Base-by-base conservation (phyloP, 2,329 filamentous ascomycete species). In the Teratosphaeria pseudoeucalypti region DNA sequence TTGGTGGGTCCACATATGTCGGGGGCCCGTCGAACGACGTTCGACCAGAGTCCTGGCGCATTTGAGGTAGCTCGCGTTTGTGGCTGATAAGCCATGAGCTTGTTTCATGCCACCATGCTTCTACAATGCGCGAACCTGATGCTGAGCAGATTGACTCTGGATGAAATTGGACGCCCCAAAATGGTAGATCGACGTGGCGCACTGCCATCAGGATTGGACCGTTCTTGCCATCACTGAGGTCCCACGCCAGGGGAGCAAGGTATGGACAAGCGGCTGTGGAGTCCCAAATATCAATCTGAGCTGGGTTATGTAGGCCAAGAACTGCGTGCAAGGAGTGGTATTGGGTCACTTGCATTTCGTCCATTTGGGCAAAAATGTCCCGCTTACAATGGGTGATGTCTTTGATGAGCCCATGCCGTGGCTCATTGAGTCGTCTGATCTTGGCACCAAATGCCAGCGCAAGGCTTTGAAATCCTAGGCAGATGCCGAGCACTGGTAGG, bases 121-220 rank as follows among this genome's bases (percentile, higher is more conserved):
- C 73, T 39, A 95, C 78, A 29, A 95, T 78, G 14, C 77, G 75
- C 23, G 80, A 82, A 1, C 88, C 86, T 61, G 82, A 81, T 47
- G 89, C 88, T 3, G 91, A 95, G 71, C 90, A 95, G 14, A 90
- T 83, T 0, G 90, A 95, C 72, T 96, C 91, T 0, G 91, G 91
- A 69, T 96, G 91, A 67, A 94, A 96, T 70, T 96, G 92, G 19
- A 96, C 79, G 0, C 88, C 92, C 86, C 88, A 95, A 63, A 92
- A 88, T 0, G 92, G 91, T 64, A 84, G 86, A 0, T 64, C 69
- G 19, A 71, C 74, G 71, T 95, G 90, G 63, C 80, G 83, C 16
- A 86, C 84, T 0, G 82, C 89, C 89, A 95, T 95, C n/a, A 94
- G 73, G 3, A 91, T 78, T n/a, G 75, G 71, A 1, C 77, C 80